Conservation (phyloP, 805 yeast genomes). For the Candida dajiaensis region DNA sequence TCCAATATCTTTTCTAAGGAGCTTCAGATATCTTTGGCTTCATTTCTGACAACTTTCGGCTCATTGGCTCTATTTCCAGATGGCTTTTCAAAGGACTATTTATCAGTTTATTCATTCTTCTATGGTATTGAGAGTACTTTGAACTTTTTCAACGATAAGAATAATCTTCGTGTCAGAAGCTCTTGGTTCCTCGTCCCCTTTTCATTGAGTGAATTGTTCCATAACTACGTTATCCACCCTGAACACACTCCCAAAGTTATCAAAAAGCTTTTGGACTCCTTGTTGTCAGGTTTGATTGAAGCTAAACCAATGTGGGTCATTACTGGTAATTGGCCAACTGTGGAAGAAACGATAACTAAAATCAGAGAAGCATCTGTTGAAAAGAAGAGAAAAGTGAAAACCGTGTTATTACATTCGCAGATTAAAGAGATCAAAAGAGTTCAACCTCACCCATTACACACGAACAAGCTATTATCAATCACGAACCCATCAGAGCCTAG, state of each 20-base stretch:
- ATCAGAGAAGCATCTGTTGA: background rate
- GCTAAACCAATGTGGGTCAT: slow-evolving; percentile 8
- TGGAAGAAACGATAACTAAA: background rate
- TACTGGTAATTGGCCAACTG: slow-evolving; percentile 9
- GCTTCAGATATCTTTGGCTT: background rate
- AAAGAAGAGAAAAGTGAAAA: background rate
- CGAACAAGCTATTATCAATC: slow-evolving; percentile 11
- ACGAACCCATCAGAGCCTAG: slow-evolving; percentile 16
- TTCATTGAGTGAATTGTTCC: slow-evolving; percentile 12
- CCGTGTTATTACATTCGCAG: background rate
- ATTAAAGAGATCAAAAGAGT: slow-evolving; percentile 3
- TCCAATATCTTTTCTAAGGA: background rate
- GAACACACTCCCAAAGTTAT: slow-evolving; percentile 9
- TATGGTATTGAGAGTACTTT: slow-evolving; percentile 9
- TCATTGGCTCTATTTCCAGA: slow-evolving; percentile 12
- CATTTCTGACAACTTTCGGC: background rate
- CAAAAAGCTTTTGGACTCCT: slow-evolving; percentile 1
- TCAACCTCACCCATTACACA: slow-evolving; percentile 12
- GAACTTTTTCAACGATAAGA: background rate
- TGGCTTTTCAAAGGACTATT: slow-evolving; percentile 10
- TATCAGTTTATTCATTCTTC: slow-evolving; percentile 9
- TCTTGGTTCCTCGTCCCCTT: slow-evolving; percentile 17
- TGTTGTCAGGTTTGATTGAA: slow-evolving; percentile 13
- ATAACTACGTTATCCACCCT: slow-evolving; percentile 11
- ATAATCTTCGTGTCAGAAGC: background rate